phyloP scores from a whole-genome alignment of 2,329 filamentous ascomycete species.

The Colletotrichum aenigma region DNA sequence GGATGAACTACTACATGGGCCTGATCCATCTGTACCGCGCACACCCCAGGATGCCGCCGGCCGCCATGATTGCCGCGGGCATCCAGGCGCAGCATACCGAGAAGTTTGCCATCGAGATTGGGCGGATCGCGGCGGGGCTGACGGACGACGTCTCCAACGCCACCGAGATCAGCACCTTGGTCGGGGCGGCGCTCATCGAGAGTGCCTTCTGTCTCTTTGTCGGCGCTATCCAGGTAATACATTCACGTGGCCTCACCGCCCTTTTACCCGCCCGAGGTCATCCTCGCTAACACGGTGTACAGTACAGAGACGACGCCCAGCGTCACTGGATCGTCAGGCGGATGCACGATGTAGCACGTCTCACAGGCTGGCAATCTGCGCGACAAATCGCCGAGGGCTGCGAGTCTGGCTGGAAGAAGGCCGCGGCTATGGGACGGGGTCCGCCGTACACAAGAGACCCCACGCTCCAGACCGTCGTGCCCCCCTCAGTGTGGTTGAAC shows the following conservation, averaged over 20 bases:
- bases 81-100: slow-evolving; percentile 76
- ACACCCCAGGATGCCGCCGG: slow-evolving; percentile 89
- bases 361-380: slow-evolving; percentile 89
- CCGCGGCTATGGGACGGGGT: slow-evolving; percentile 73
- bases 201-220: slow-evolving; percentile 85
- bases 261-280: neutral
- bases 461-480: slow-evolving; percentile 40
- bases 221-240: slow-evolving; percentile 73
- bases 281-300: slow-evolving; percentile 25
- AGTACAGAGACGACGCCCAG: slow-evolving; percentile 75
- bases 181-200: slow-evolving; percentile 84
- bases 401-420: slow-evolving; percentile 82
- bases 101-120: slow-evolving; percentile 74
- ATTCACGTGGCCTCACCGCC: neutral
- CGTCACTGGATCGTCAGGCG: slow-evolving; percentile 78
- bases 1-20: slow-evolving; percentile 86
- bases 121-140: slow-evolving; percentile 78
- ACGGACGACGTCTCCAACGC: slow-evolving; percentile 58
- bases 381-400: slow-evolving; percentile 82
- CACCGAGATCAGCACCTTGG: slow-evolving; percentile 71
- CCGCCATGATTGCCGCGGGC: slow-evolving; percentile 85
- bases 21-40: slow-evolving; percentile 81
- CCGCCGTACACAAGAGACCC: slow-evolving; percentile 69
- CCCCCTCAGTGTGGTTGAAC: slow-evolving; percentile 50
- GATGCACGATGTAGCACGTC: slow-evolving; percentile 74